Evolutionary conservation across 495 filamentous ascomycete genomes (phyloP).

Genomic region (Aspergillus homomorphus): DNA sequence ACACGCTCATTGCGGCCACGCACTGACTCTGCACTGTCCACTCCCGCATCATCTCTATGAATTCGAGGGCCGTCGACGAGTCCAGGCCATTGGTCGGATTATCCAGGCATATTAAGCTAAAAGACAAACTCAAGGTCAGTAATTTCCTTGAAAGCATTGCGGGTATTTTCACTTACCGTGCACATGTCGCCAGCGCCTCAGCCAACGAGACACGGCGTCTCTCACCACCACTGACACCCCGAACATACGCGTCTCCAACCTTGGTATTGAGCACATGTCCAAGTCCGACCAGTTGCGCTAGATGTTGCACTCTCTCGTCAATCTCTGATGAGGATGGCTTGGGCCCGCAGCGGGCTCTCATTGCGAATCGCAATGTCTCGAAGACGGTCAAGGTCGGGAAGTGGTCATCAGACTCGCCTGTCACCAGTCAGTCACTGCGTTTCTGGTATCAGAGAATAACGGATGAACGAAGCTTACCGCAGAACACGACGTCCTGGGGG

Average conservation of each 20-base stretch:
- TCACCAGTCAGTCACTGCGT: background rate
- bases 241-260: constrained; percentile 14
- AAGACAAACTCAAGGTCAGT: constrained; percentile 18
- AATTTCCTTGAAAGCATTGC: background rate
- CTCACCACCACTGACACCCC: constrained; percentile 40
- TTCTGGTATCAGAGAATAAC: too few species aligned
- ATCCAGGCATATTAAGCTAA: constrained; percentile 40
- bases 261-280: constrained; percentile 8
- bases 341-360: constrained; percentile 5
- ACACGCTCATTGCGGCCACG: constrained; percentile 29
- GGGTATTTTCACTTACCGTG: constrained; percentile 47
- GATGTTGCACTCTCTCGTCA: constrained; percentile 50
- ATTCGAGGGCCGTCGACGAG: constrained; percentile 44
- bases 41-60: constrained; percentile 26
- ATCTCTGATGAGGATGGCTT: constrained; percentile 48
- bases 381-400: constrained; percentile 59
- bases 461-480: background rate
- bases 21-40: constrained; percentile 22
- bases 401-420: constrained; percentile 55
- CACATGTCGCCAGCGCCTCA: constrained; percentile 52
- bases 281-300: constrained; percentile 1
- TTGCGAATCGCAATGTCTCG: constrained; percentile 60
- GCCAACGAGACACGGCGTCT: constrained; percentile 56
- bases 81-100: constrained; percentile 51
- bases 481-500: background rate